Evolutionary conservation across 768 basidiomycete species (phyloP).

Genomic region (Termitomyces sp.): DNA sequence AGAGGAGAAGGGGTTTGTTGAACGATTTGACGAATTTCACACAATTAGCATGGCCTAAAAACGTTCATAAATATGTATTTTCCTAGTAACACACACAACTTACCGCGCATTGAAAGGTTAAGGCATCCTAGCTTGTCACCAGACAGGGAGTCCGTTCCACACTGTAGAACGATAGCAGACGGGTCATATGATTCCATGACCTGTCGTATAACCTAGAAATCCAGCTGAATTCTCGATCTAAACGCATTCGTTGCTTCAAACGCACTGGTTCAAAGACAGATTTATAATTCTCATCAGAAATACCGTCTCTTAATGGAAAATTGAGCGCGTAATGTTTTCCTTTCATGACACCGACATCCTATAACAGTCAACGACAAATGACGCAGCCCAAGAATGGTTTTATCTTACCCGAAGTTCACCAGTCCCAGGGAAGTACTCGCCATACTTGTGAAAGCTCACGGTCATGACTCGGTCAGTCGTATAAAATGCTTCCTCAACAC

Average conservation of each 20-base stretch:
- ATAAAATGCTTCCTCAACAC: constrained; percentile 99
- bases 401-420: constrained; percentile 82
- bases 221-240: not conserved
- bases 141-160: constrained; percentile 94
- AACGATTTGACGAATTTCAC: constrained; percentile 97
- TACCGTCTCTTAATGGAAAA: constrained; percentile 91
- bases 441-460: constrained; percentile 96
- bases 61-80: not conserved
- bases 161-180: constrained; percentile 93
- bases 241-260: constrained; percentile 1
- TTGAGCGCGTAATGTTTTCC: constrained; percentile 94
- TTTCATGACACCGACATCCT: constrained; percentile 93
- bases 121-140: constrained; percentile 95
- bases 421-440: constrained; percentile 98
- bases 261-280: constrained; percentile 92
- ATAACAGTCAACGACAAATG: constrained; percentile 9
- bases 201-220: constrained; percentile 73
- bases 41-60: constrained; percentile 88
- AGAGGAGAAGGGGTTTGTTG: constrained; percentile 85
- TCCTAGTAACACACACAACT: not conserved
- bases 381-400: not conserved
- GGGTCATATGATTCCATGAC: constrained; percentile 96
- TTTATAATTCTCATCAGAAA: constrained; percentile 93
- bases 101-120: constrained; percentile 94
- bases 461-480: constrained; percentile 99